Base-by-base conservation (phyloP, 2,329 filamentous ascomycete species). In the Cladophialophora yegresii region DNA sequence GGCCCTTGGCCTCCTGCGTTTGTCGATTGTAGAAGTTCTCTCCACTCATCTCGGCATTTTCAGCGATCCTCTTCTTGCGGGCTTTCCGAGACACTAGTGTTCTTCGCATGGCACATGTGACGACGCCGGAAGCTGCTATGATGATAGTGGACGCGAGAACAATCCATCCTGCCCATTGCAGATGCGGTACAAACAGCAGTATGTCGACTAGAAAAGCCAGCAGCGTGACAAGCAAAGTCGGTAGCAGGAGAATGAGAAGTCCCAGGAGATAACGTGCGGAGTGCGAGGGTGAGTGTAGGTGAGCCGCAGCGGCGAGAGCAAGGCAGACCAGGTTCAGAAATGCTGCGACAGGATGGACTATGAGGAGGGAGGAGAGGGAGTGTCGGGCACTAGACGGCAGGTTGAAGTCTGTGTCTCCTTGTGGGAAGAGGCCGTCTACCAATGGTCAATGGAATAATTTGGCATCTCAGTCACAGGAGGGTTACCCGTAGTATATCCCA, bases 21-120 rank as follows among this genome's bases (percentile, higher is more conserved):
- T 84, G 78, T 64, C 88, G 84, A 72, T 88, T 89, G 77, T 96
- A 97, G 75, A 89, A 97, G 74, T 93, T 95, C 72, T 95, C 88
- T 30, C 93, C 93, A 75, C 91, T 98, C 93, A 98, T 98, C 75
- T 98, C 93, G 7, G 93, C 91, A 75, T 98, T 96, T 76, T 96
- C 90, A 2, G 88, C 92, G 74, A 98, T 96, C 53, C 92, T 87
- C 81, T 89, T 91, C 83, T 95, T 93, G 67, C 93, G 86, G n/a
- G 93, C 91, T 80, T 97, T 97, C 72, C 93, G 87, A 76, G 91
- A 91, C 66, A 97, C 91, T 63, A 98, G 81, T 2, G 93, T 96
- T 65, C 93, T 87, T 69, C 95, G 89, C 92, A 98, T 98, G 23
- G 92, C 92, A 75, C 93, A 99, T 8, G 92, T 93, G 40, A 97